phyloP scores from a whole-genome alignment of 192 early-diverging fungal species.

The Backusella westeae region DNA sequence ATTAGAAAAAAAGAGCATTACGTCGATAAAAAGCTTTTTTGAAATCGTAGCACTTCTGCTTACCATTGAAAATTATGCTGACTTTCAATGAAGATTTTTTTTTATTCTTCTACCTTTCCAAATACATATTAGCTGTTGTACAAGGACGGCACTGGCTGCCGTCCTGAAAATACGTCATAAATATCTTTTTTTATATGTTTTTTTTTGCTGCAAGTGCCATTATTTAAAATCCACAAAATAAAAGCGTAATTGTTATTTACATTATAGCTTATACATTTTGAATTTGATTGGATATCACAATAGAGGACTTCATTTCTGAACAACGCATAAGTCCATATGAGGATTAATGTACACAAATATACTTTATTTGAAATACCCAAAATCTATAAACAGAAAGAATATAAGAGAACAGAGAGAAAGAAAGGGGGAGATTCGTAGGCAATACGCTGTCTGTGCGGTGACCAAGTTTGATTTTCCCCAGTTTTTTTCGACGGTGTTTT shows the following conservation, averaged over 20 bases:
- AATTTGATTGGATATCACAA: not conserved
- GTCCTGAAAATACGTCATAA: not conserved
- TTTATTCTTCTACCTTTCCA: not conserved
- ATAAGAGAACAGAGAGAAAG: no score
- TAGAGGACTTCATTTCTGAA: not conserved
- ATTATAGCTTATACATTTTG: not conserved
- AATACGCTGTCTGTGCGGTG: not conserved
- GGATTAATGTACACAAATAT: no score
- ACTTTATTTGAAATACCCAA: not conserved
- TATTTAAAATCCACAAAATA: not conserved
- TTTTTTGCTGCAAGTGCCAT: not conserved
- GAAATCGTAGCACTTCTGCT: not conserved
- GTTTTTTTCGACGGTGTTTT: not conserved
- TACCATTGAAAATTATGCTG: not conserved
- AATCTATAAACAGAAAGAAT: not conserved
- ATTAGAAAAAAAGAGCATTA: no score
- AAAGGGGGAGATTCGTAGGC: not conserved
- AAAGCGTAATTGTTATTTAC: not conserved
- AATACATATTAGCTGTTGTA: not conserved
- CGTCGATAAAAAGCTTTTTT: not conserved
- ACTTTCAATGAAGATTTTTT: not conserved
- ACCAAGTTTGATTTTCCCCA: not conserved
- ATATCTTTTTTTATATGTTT: not conserved
- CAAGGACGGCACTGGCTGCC: not conserved
- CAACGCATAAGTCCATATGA: not conserved